These are phyloP conservation scores for Boletus bicolor DNA, from an alignment of 768 basidiomycete species.

Conservation along the genomic window DNA sequence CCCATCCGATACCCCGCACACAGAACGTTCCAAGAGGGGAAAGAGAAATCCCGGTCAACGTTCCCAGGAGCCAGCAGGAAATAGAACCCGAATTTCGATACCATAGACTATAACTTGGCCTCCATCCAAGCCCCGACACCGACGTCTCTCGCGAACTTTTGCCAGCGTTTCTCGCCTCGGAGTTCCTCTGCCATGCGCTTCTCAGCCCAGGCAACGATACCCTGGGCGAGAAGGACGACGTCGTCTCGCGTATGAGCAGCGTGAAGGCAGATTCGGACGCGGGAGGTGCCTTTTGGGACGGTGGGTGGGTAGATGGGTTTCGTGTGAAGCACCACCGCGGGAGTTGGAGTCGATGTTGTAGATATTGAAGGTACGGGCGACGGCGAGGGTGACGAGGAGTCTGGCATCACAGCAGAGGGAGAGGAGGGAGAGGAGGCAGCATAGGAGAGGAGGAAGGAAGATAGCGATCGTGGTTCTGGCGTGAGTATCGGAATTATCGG, in stretches of 20 bases:
- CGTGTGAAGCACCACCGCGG: constrained; percentile 51
- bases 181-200: constrained; percentile 8
- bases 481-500: constrained; percentile 89
- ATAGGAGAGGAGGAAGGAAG: constrained; percentile 51
- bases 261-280: constrained; percentile 87
- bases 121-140: constrained; percentile 30
- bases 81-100: neutral
- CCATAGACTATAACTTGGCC: constrained; percentile 20
- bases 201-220: constrained; percentile 42
- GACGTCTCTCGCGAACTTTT: constrained; percentile 5
- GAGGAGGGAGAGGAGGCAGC: neutral
- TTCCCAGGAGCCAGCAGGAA: too few species aligned
- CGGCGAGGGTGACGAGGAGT: neutral
- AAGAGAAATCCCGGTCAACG: neutral
- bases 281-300: constrained; percentile 80
- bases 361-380: neutral
- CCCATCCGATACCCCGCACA: neutral
- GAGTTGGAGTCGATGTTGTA: constrained; percentile 2
- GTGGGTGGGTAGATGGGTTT: constrained; percentile 85
- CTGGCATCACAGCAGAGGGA: neutral
- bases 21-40: neutral
- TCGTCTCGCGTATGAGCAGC: constrained; percentile 67
- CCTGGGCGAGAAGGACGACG: constrained; percentile 53
- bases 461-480: constrained; percentile 68
- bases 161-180: constrained; percentile 6